Conservation (phyloP, 768 basidiomycete species). For the Cubamyces lactineus region DNA sequence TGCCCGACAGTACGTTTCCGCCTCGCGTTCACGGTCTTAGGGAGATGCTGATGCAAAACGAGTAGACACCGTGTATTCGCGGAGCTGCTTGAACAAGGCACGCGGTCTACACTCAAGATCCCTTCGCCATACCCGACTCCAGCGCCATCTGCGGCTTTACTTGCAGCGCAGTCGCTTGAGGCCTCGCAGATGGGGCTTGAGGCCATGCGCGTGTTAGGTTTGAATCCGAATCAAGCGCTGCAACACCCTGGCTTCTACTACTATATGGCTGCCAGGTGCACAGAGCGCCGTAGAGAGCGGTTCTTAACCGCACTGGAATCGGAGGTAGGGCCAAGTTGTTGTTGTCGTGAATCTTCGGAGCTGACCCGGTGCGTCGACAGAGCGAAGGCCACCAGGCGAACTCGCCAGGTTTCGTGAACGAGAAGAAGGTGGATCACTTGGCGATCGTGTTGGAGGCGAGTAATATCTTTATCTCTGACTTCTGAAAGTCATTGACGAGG, state of each 20-base stretch:
- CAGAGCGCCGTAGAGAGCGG: constrained; percentile 70
- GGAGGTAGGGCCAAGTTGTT: constrained; percentile 45
- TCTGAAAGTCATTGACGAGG: neutral
- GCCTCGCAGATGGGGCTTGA: constrained; percentile 54
- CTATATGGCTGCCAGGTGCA: constrained; percentile 85
- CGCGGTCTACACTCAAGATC: constrained; percentile 60
- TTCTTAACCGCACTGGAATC: constrained; percentile 62
- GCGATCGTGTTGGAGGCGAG: constrained; percentile 80
- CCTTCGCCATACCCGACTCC: constrained; percentile 57
- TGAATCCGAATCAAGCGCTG: constrained; percentile 81
- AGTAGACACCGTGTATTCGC: constrained; percentile 84
- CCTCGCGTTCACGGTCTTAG: neutral
- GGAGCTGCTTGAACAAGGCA: constrained; percentile 87
- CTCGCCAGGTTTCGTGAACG: constrained; percentile 81
- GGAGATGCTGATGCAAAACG: neutral
- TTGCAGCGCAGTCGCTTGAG: constrained; percentile 30
- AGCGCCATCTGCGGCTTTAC: constrained; percentile 32
- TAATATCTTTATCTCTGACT: neutral
- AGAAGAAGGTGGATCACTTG: constrained; percentile 91
- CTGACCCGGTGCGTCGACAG: neutral
- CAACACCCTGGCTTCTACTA: constrained; percentile 95
- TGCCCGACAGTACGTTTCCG: constrained; percentile 76
- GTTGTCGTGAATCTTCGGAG: neutral
- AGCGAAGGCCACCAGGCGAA: constrained; percentile 20
- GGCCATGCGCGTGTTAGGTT: constrained; percentile 60